Evolutionary conservation across 257 asterid species (phyloP), one percentile per base, ranked within the genome.

Genomic region (Lycium ferocissimum): DNA sequence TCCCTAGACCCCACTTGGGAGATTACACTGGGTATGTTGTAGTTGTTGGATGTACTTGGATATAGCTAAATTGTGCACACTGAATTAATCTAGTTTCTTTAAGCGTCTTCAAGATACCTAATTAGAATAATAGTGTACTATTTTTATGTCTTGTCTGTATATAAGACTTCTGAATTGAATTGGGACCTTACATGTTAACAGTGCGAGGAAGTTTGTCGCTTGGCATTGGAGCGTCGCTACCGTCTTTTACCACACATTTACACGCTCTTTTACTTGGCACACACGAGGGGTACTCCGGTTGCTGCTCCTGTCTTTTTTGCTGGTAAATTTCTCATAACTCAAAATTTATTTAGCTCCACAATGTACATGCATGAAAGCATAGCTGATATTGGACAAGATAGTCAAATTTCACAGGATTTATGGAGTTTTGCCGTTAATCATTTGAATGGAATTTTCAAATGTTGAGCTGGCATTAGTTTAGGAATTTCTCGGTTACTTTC

Each of bases 131-230:
- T 47, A n/a, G 72, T 73, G 20, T 73, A 73, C 20, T 11, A 26
- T 73, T 73, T 47, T 20, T n/a, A 47, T 9, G 81, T 20, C 61
- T 72, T 45, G 18, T 73, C 58, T 73, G 81, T 73, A 26, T 51
- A 59, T n/a, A 82, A 43, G 9, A 83, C 20, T 76, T 56, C 33
- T 51, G 62, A 53, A 49, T 12, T 51, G 86, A 56, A 84, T 76
- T 84, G 80, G 33, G 80, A 75, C 65, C 54, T 71, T 22, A 3
- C 81, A 26, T 76, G 47, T 59, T 81, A 81, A 57, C 89, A 95
- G 98, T 95, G 98, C 82, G 98, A 97, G 89, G 98, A 93, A 88
- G 99, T 97, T 86, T 97, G 99, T 86, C 97, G 99, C 83, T 90
- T 89, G 86, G 98, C 99, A 85, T 85, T 97, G 86, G 91, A 85